phyloP scores from a whole-genome alignment of 1,139 yeast species.

The Magnusiomyces suaveolens region DNA sequence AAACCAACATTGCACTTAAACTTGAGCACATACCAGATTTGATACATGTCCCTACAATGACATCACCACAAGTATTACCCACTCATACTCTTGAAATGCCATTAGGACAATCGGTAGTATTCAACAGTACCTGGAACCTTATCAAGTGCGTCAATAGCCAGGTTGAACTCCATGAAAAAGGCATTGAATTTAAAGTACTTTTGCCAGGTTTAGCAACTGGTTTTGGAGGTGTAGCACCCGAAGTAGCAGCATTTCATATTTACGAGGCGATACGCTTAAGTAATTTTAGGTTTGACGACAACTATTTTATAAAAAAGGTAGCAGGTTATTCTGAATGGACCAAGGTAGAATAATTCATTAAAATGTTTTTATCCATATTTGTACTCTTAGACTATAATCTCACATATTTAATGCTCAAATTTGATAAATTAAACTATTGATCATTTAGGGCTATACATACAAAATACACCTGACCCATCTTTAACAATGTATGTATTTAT shows the following conservation, averaged over 20 bases:
- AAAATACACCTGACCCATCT: too few relatives aligned
- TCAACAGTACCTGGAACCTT: slow-evolving; percentile 41
- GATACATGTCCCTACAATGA: slow-evolving; percentile 43
- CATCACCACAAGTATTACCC: slow-evolving; percentile 18
- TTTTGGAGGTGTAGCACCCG: slow-evolving; percentile 37
- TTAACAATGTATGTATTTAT: too few relatives aligned
- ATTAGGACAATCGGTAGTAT: slow-evolving; percentile 25
- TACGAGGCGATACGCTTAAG: slow-evolving; percentile 11
- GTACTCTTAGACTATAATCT: too few relatives aligned
- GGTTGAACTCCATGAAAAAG: slow-evolving; percentile 23
- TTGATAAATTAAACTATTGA: too few relatives aligned
- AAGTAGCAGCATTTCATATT: slow-evolving; percentile 13
- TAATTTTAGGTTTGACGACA: too few relatives aligned
- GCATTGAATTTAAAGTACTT: slow-evolving; percentile 27
- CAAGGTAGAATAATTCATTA: too few relatives aligned
- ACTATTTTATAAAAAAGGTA: too few relatives aligned
- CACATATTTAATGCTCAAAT: too few relatives aligned
- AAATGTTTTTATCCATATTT: too few relatives aligned
- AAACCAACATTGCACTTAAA: background rate
- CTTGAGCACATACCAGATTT: slow-evolving; percentile 24
- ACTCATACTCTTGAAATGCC: background rate
- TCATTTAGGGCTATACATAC: too few relatives aligned
- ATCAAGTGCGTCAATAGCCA: slow-evolving; percentile 17
- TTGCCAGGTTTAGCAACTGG: slow-evolving; percentile 47
- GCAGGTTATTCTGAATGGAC: too few relatives aligned